Conservation (phyloP, 2,329 filamentous ascomycete species). For the Botrytis aclada region DNA sequence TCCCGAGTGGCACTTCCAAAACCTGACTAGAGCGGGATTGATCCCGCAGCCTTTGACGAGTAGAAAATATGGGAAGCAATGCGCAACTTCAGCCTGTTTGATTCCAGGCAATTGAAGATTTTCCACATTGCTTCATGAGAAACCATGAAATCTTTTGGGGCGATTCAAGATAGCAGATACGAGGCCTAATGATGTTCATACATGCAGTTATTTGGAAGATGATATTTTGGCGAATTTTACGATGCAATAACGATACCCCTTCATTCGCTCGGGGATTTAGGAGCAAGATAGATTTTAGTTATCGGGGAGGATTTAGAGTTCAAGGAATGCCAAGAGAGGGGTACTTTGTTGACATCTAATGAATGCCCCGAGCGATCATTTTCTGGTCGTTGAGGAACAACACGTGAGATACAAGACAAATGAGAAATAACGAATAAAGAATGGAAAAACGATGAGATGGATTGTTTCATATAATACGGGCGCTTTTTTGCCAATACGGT, state of each 20-base stretch:
- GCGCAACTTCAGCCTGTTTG: constrained; percentile 30
- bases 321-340: not conserved
- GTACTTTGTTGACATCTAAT: not conserved
- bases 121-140: not conserved
- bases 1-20: constrained; percentile 43
- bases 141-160: not conserved
- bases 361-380: not conserved
- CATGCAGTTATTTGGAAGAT: not conserved
- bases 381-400: not conserved
- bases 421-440: not conserved
- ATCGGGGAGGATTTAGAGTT: not conserved
- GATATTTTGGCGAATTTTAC: constrained; percentile 8
- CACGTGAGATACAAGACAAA: not conserved
- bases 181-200: not conserved
- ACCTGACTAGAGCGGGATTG: constrained; percentile 41
- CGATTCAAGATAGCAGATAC: no score
- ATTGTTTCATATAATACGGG: not conserved
- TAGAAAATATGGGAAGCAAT: constrained; percentile 33
- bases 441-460: not conserved
- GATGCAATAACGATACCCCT: constrained; percentile 19
- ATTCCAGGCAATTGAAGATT: constrained; percentile 32
- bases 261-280: constrained; percentile 16
- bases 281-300: not conserved
- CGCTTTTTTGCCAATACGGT: not conserved
- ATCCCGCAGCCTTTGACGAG: constrained; percentile 41